Percentiles rank a stretch among this genome's conserved stretches.
These are phyloP conservation scores for Taphrina pruni DNA, from an alignment of 1,139 yeast species.

Conservation along the genomic window DNA sequence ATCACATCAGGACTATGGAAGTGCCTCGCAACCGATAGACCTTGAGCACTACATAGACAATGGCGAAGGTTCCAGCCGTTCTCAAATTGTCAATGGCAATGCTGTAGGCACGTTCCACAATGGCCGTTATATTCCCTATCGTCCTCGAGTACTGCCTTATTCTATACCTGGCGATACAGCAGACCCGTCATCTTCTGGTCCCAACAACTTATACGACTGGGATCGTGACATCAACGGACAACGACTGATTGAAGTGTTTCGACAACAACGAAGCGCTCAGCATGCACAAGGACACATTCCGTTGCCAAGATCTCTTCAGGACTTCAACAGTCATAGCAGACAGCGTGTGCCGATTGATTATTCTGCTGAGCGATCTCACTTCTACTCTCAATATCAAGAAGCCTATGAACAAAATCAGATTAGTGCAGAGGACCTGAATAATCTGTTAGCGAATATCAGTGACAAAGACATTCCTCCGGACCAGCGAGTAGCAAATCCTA, in stretches of 20 bases:
- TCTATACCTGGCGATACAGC: not conserved
- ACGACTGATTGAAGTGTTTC: conserved; percentile 8
- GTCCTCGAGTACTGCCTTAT: not conserved
- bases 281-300: conserved; percentile 17
- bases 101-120: conserved; percentile 9
- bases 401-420: conserved; percentile 15
- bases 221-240: conserved; percentile 6
- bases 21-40: conserved; percentile 13
- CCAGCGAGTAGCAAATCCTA: conserved; percentile 71
- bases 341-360: not conserved
- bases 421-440: conserved; percentile 54
- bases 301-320: not conserved
- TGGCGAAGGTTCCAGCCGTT: conserved; percentile 3
- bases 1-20: not conserved
- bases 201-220: conserved; percentile 10
- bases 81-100: conserved; percentile 25
- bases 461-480: conserved; percentile 59
- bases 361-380: conserved; percentile 1
- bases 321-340: conserved; percentile 4
- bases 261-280: conserved; percentile 14
- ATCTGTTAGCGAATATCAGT: conserved; percentile 68
- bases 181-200: not conserved
- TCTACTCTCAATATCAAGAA: conserved; percentile 16
- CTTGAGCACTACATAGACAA: conserved; percentile 5
- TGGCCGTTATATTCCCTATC: conserved; percentile 15